A percentile compares a stretch with the other conserved stretches of the same genome.
Evolutionary conservation across 805 yeast genomes (phyloP).

Genomic region (Monosporozyma aerobia): DNA sequence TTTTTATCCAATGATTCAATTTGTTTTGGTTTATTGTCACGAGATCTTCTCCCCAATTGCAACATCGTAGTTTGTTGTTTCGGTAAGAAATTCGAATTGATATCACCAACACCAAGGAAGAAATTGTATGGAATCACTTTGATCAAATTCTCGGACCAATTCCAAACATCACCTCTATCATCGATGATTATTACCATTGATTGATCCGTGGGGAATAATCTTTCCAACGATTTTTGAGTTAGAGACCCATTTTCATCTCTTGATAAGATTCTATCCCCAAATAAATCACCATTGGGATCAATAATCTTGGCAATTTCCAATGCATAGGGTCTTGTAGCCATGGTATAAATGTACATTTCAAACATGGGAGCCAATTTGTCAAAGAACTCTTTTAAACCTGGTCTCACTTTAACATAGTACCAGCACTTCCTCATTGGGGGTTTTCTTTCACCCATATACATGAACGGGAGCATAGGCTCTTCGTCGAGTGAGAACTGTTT

Average conservation of each 20-base stretch:
- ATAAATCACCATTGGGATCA: conserved; percentile 79
- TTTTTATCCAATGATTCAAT: conserved; percentile 8
- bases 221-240: conserved; percentile 76
- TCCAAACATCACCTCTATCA: conserved; percentile 98
- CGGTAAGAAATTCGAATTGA: conserved; percentile 86
- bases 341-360: conserved; percentile 92
- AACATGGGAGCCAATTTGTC: conserved; percentile 52
- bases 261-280: conserved; percentile 85
- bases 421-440: conserved; percentile 58
- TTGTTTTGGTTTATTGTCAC: conserved; percentile 9
- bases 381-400: conserved; percentile 72
- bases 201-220: conserved; percentile 91
- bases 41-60: conserved; percentile 26
- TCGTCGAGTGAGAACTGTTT: conserved; percentile 70
- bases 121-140: conserved; percentile 94
- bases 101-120: conserved; percentile 95
- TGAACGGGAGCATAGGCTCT: conserved; percentile 48
- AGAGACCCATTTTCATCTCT: conserved; percentile 92
- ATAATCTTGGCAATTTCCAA: conserved; percentile 79
- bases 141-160: conserved; percentile 85
- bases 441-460: conserved; percentile 47
- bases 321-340: conserved; percentile 96
- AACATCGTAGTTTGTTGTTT: conserved; percentile 61
- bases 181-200: conserved; percentile 95
- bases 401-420: conserved; percentile 89